These are phyloP conservation scores for Codiaeum variegatum DNA, from an alignment of 441 rosid species.

Conservation along the genomic window DNA sequence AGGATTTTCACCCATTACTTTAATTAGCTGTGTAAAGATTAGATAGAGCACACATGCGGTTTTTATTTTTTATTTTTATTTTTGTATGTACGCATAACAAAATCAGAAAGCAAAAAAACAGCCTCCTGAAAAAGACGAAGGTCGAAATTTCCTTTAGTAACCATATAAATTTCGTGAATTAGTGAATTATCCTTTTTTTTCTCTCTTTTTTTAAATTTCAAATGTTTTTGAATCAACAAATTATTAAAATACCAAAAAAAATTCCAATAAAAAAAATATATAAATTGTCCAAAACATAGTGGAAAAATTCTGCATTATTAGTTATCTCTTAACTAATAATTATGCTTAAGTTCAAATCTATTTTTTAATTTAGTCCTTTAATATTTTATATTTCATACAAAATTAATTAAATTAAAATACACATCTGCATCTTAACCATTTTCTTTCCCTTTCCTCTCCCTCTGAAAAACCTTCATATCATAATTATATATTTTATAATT, in stretches of 20 bases:
- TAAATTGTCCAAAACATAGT: background rate
- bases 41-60: too few species aligned
- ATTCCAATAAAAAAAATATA: background rate
- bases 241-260: background rate
- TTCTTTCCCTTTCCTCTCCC: background rate
- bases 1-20: too few species aligned
- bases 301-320: too few species aligned
- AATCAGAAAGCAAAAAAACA: background rate
- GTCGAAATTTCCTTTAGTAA: conserved; percentile 10
- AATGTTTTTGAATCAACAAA: background rate
- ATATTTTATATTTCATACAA: too few species aligned
- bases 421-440: conserved; percentile 10
- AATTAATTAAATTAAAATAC: too few species aligned
- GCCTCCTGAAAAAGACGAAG: conserved; percentile 7
- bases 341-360: too few species aligned
- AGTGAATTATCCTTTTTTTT: background rate
- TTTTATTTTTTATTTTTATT: too few species aligned
- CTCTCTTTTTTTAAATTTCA: background rate
- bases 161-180: conserved; percentile 5
- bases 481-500: background rate
- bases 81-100: too few species aligned
- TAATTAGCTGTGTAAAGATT: too few species aligned
- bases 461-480: background rate
- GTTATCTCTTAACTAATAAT: too few species aligned
- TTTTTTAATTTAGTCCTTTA: too few species aligned